Conservation (phyloP, 495 filamentous ascomycete species). For the Penicillium alfredii region DNA sequence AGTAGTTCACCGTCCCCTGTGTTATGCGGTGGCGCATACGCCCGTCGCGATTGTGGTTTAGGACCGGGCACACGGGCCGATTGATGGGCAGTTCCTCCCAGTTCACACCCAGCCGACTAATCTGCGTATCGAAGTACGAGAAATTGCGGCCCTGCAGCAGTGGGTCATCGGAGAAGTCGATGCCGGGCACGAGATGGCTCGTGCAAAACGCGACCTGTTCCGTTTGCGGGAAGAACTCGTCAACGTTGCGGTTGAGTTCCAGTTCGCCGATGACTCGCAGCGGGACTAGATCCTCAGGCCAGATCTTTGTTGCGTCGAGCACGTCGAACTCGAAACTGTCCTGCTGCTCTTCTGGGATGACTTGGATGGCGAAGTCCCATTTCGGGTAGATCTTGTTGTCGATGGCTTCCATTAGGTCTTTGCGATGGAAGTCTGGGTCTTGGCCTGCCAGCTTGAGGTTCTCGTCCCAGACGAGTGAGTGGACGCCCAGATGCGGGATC, state of each 20-base stretch:
- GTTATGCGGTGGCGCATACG: constrained; percentile 45
- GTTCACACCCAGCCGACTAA: constrained; percentile 75
- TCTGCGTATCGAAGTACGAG: constrained; percentile 81
- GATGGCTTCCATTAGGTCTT: constrained; percentile 79
- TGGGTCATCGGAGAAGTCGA: constrained; percentile 82
- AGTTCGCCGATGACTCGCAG: constrained; percentile 76
- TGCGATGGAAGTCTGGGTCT: constrained; percentile 84
- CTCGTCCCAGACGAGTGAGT: constrained; percentile 85
- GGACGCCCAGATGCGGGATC: constrained; percentile 71
- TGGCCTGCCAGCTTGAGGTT: constrained; percentile 75
- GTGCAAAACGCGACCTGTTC: constrained; percentile 87
- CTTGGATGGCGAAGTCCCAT: constrained; percentile 81
- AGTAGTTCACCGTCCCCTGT: constrained; percentile 78
- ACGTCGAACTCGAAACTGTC: constrained; percentile 88
- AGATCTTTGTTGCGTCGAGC: constrained; percentile 83
- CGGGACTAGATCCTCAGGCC: constrained; percentile 80
- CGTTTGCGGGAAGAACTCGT: constrained; percentile 82
- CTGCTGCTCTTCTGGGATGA: constrained; percentile 62
- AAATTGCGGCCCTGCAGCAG: constrained; percentile 81
- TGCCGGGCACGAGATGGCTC: constrained; percentile 76
- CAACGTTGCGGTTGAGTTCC: constrained; percentile 73
- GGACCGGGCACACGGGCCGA: constrained; percentile 60
- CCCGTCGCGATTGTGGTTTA: constrained; percentile 41
- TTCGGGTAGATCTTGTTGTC: constrained; percentile 59
- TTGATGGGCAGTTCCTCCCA: constrained; percentile 88